Evolutionary conservation across 2,329 filamentous ascomycete genomes (phyloP).

Genomic region (Fusarium austroafricanum): DNA sequence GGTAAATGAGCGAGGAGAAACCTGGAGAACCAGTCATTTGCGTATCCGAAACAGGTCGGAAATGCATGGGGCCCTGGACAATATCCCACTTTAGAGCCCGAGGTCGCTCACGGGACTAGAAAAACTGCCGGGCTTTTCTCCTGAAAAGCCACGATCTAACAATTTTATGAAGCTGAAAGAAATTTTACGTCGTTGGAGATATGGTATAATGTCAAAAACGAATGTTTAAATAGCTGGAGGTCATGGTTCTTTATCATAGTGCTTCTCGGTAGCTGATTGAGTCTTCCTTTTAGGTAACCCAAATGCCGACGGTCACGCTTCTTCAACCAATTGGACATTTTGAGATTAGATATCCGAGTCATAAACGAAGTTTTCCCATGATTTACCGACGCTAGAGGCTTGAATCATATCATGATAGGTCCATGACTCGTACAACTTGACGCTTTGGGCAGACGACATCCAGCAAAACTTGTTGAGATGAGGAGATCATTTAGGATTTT

Average conservation of each 20-base stretch:
- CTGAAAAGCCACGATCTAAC: background rate
- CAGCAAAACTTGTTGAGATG: background rate
- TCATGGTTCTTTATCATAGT: too few species aligned
- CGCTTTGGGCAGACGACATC: background rate
- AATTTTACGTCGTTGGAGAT: too few species aligned
- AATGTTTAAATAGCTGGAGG: too few species aligned
- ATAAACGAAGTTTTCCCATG: background rate
- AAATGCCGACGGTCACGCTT: background rate
- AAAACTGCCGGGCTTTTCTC: background rate
- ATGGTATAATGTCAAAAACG: too few species aligned
- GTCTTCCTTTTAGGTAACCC: accelerated
- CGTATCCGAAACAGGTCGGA: background rate
- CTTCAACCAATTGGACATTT: accelerated
- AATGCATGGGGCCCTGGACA: background rate
- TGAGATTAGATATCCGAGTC: background rate
- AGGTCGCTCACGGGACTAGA: background rate
- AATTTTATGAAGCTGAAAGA: background rate
- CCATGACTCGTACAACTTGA: slow-evolving; percentile 1
- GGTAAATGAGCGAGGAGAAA: background rate
- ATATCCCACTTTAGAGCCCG: slow-evolving; percentile 5
- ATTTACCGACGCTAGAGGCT: background rate
- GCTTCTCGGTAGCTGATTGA: accelerated
- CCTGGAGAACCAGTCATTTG: background rate
- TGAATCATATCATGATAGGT: background rate
- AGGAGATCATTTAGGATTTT: background rate